These are phyloP conservation scores for Spizellomyces punctatus DNA, from an alignment of 192 early-diverging fungal genomes.

Conservation along the genomic window DNA sequence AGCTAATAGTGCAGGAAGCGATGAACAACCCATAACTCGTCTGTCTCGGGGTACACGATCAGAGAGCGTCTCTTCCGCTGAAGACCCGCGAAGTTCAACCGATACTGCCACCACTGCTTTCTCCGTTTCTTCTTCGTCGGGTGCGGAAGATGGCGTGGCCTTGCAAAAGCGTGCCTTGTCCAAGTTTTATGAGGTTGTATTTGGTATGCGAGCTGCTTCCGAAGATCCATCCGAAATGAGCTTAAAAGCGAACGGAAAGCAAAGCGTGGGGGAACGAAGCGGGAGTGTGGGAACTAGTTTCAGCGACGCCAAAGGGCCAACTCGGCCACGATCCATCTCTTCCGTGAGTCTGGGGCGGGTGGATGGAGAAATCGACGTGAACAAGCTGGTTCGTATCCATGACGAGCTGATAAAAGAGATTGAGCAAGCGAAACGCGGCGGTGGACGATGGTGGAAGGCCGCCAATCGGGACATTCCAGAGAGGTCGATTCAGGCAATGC, in stretches of 20 bases:
- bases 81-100: neutral
- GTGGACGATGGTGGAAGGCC: neutral
- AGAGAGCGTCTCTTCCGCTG: neutral
- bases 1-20: neutral
- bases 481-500: neutral
- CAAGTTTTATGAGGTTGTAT: neutral
- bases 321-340: neutral
- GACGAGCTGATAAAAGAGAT: neutral
- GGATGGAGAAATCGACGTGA: neutral
- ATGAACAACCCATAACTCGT: neutral
- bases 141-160: neutral
- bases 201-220: neutral
- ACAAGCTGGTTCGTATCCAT: neutral
- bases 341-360: neutral
- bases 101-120: neutral
- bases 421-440: neutral
- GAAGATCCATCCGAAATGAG: neutral
- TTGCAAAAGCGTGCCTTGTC: neutral
- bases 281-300: neutral
- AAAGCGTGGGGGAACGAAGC: neutral
- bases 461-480: neutral
- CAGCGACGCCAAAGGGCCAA: neutral
- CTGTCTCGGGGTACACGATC: neutral
- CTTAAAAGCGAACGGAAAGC: too few species aligned
- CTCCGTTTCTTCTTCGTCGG: neutral